These are phyloP conservation scores for Mytilinidion resinicola DNA, from an alignment of 495 filamentous ascomycete species.

Conservation along the genomic window DNA sequence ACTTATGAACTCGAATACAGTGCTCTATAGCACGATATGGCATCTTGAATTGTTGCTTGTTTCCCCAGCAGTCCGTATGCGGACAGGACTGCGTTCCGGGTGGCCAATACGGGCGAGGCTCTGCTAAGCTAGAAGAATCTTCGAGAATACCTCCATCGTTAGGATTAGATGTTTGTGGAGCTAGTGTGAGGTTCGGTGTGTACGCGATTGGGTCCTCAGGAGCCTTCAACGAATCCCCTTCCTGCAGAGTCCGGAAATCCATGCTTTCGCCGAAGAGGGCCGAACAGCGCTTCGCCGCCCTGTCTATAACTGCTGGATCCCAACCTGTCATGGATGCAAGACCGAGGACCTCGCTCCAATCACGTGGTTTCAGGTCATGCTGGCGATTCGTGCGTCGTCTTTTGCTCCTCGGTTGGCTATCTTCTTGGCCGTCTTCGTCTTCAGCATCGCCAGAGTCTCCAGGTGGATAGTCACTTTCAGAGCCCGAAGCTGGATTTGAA, in stretches of 20 bases:
- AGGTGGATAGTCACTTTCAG: neutral
- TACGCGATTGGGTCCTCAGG: slow-evolving; percentile 9
- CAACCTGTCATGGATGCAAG: slow-evolving; percentile 66
- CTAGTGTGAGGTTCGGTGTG: slow-evolving; percentile 7
- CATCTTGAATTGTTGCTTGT: slow-evolving; percentile 17
- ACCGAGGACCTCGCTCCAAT: slow-evolving; percentile 77
- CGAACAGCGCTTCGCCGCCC: slow-evolving; percentile 62
- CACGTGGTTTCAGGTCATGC: slow-evolving; percentile 41
- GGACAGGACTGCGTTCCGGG: slow-evolving; percentile 17
- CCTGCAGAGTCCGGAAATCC: slow-evolving; percentile 45
- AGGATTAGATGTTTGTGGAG: neutral
- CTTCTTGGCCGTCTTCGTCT: neutral
- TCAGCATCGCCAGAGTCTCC: neutral
- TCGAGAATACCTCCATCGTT: neutral
- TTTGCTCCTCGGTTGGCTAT: neutral
- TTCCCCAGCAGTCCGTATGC: slow-evolving; percentile 14
- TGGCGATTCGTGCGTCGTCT: neutral
- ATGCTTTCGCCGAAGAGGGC: slow-evolving; percentile 63
- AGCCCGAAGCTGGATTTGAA: no score
- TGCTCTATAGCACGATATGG: slow-evolving; percentile 19
- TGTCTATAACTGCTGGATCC: slow-evolving; percentile 51
- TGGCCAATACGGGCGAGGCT: slow-evolving; percentile 13
- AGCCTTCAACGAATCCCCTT: slow-evolving; percentile 7
- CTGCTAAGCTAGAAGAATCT: neutral
- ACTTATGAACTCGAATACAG: slow-evolving; percentile 16